These are phyloP conservation scores for Blakeslea trispora DNA, from an alignment of 371 early-diverging fungal genomes.

Conservation along the genomic window DNA sequence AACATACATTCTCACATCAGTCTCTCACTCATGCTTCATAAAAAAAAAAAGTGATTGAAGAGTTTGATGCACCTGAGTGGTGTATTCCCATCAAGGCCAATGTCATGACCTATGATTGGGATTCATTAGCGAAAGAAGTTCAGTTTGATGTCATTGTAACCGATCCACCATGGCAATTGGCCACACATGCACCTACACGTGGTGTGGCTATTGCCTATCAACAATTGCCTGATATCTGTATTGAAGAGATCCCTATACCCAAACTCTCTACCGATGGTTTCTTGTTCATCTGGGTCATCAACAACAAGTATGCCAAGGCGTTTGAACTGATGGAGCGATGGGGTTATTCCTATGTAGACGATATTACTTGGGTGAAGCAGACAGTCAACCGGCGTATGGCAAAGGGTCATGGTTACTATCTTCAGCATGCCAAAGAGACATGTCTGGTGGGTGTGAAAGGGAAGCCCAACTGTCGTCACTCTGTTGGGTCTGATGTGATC, in stretches of 20 bases:
- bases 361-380: slow-evolving; percentile 96
- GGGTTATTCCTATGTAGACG: slow-evolving; percentile 93
- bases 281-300: slow-evolving; percentile 96
- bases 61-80: slow-evolving; percentile 92
- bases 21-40: too few relatives aligned
- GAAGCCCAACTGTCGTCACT: slow-evolving; percentile 71
- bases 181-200: slow-evolving; percentile 92
- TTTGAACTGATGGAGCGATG: slow-evolving; percentile 91
- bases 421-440: slow-evolving; percentile 96
- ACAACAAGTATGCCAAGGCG: slow-evolving; percentile 92
- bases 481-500: slow-evolving; percentile 88
- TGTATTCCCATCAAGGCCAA: slow-evolving; percentile 93
- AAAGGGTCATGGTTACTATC: slow-evolving; percentile 93
- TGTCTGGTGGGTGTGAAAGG: slow-evolving; percentile 91
- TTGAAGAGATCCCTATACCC: slow-evolving; percentile 88
- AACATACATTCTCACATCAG: not conserved
- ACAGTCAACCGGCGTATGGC: slow-evolving; percentile 95
- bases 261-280: slow-evolving; percentile 86
- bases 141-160: slow-evolving; percentile 93
- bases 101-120: slow-evolving; percentile 94
- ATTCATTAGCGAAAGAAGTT: slow-evolving; percentile 71
- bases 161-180: slow-evolving; percentile 97
- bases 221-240: slow-evolving; percentile 89
- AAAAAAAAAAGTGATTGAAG: slow-evolving; percentile 41
- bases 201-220: slow-evolving; percentile 95